phyloP scores from a whole-genome alignment of 768 basidiomycete species.

The Cystobasidium tubakii region DNA sequence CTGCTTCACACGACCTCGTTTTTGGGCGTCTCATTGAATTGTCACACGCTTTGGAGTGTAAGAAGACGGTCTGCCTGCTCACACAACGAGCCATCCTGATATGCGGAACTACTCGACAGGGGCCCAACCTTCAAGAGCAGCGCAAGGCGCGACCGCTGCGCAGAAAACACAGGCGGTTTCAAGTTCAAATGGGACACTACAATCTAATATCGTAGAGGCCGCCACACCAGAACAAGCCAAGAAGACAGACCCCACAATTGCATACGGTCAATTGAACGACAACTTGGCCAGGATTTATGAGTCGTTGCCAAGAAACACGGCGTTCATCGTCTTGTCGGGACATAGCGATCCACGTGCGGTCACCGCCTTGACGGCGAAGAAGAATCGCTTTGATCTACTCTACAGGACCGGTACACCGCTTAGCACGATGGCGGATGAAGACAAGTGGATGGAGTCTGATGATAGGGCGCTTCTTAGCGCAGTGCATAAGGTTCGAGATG shows the following conservation, averaged over 20 bases:
- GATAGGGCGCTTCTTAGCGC: constrained; percentile 72
- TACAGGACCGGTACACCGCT: constrained; percentile 52
- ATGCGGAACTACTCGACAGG: constrained; percentile 25
- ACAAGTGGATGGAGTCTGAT: constrained; percentile 70
- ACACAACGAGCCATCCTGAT: neutral
- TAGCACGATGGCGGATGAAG: constrained; percentile 54
- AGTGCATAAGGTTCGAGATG: constrained; percentile 75
- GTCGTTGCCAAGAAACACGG: constrained; percentile 69
- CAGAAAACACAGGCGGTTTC: constrained; percentile 50
- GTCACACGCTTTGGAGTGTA: constrained; percentile 76
- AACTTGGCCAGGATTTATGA: constrained; percentile 62
- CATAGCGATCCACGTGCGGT: constrained; percentile 80
- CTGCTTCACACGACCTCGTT: constrained; percentile 67
- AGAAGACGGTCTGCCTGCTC: neutral
- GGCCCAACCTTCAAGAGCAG: constrained; percentile 41
- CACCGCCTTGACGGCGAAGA: constrained; percentile 65
- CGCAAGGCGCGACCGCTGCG: constrained; percentile 52
- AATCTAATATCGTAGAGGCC: neutral
- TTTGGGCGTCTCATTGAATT: constrained; percentile 79
- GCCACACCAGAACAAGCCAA: constrained; percentile 32
- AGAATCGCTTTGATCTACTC: constrained; percentile 63
- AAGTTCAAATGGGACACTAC: neutral
- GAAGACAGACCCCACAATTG: neutral
- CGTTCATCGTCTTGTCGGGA: constrained; percentile 76
- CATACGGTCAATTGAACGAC: constrained; percentile 55